phyloP scores from a whole-genome alignment of 2,329 filamentous ascomycete genomes.

The Cladophialophora bantiana region DNA sequence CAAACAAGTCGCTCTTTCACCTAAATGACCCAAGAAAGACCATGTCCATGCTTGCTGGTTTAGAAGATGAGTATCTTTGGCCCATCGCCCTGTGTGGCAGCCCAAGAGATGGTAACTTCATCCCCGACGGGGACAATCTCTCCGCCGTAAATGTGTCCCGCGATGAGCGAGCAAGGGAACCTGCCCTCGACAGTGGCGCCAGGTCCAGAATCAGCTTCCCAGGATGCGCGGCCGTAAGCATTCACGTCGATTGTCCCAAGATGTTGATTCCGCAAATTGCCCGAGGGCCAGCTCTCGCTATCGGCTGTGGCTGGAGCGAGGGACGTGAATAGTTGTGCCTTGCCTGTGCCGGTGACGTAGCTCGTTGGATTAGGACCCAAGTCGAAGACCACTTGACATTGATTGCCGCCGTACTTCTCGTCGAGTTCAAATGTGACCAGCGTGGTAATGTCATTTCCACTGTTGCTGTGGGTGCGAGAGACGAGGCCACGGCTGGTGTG shows the following conservation, averaged over 20 bases:
- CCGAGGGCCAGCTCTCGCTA: slow-evolving; percentile 36
- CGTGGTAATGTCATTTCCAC: slow-evolving; percentile 39
- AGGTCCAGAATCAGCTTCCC: slow-evolving; percentile 29
- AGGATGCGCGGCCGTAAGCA: slow-evolving; percentile 28
- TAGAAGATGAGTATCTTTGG: slow-evolving; percentile 30
- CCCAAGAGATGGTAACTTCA: slow-evolving; percentile 26
- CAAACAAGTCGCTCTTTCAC: background rate
- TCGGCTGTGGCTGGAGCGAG: slow-evolving; percentile 34
- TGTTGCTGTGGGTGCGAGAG: slow-evolving; percentile 59
- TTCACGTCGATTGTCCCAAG: slow-evolving; percentile 34
- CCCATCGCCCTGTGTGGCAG: slow-evolving; percentile 22
- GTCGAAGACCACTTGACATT: slow-evolving; percentile 39
- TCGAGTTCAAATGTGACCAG: slow-evolving; percentile 39
- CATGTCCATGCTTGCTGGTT: background rate
- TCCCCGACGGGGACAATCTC: slow-evolving; percentile 32
- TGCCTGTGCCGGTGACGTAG: slow-evolving; percentile 24
- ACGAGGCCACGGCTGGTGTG: slow-evolving; percentile 54
- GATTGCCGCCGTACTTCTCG: slow-evolving; percentile 25
- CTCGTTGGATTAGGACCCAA: slow-evolving; percentile 25
- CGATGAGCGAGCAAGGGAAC: slow-evolving; percentile 29
- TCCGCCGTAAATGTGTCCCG: slow-evolving; percentile 30
- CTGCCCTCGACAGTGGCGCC: slow-evolving; percentile 27
- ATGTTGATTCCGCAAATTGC: slow-evolving; percentile 38
- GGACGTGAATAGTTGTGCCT: slow-evolving; percentile 39
- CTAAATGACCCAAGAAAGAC: background rate